Evolutionary conservation across 768 basidiomycete genomes (phyloP), one percentile per base, ranked within the genome.

Genomic region (Macrolepiota fuliginosa): DNA sequence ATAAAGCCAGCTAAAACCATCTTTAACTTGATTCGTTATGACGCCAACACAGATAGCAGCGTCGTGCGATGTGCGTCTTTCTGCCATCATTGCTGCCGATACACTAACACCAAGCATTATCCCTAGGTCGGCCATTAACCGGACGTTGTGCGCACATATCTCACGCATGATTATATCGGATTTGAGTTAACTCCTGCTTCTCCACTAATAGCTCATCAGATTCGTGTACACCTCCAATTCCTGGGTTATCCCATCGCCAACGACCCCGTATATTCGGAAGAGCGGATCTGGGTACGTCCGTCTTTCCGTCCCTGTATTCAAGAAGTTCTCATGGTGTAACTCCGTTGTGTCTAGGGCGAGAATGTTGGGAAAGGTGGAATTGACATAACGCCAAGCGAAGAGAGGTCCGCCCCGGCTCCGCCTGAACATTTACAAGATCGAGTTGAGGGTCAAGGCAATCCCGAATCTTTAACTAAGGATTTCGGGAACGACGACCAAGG

Each of bases 211-310:
- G 95, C 97, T 0, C 97, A 99, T 75, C 97, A 99, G 74, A 92
- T 98, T 61, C 85, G 97, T 54, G 96, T 99, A 2, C 97, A 99
- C 70, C 83, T 99, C 2, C 97, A 98, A 74, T 98, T 83, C 73
- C 84, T 99, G 60, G 97, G 96, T 0, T 79, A 92, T 70, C 90
- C 97, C 0, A 94, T 99, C 64, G 92, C 93, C 11, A 98, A 99
- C 70, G 97, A 98, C 66, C 92, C 95, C 1, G 83, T 98, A 2
- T 99, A 99, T 73, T 89, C 90, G 17, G 90, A 91, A 62, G 77
- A 79, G 36, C 82, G 81, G 42, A 91, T 92, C 55, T 93, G 91
- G 91, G 91, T 87, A 66, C 42, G 70, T 66, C 13, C n/a, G 29
- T n/a, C 27, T 24, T 37, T 24, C 15, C 24, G 53, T 29, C 62